These are phyloP conservation scores for Balamuthia mandrillaris DNA, from an alignment of 208 protist genomes.

Conservation along the genomic window DNA sequence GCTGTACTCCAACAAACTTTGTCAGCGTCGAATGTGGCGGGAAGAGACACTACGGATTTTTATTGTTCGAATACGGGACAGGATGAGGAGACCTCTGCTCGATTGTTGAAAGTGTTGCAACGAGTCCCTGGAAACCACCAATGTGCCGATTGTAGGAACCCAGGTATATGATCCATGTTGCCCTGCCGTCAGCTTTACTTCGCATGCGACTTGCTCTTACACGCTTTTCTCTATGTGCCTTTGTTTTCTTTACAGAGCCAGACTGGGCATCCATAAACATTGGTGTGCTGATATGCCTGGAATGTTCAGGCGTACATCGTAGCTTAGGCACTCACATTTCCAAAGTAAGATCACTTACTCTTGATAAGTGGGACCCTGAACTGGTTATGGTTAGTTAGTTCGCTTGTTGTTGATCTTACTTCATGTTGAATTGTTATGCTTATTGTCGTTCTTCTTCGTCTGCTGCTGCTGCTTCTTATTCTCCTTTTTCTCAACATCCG, in stretches of 20 bases:
- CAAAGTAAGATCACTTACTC: constrained; percentile 66
- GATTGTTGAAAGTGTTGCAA: background rate
- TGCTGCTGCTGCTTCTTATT: background rate
- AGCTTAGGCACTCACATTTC: constrained; percentile 63
- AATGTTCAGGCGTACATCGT: constrained; percentile 68
- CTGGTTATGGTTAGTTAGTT: background rate
- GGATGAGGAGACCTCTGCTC: too few relatives aligned
- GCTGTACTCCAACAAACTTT: too few relatives aligned
- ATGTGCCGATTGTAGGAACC: constrained; percentile 57
- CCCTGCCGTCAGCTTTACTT: background rate
- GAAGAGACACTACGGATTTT: too few relatives aligned
- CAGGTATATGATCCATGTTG: background rate
- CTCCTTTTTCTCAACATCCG: background rate
- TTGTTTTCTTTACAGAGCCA: constrained; percentile 19
- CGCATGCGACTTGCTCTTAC: background rate
- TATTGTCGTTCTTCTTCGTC: background rate
- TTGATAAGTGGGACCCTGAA: constrained; percentile 59
- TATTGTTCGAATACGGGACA: too few relatives aligned
- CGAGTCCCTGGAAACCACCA: constrained; percentile 38
- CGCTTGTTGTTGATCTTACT: background rate
- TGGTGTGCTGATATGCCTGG: constrained; percentile 72
- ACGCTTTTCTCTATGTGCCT: background rate
- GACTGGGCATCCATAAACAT: constrained; percentile 70
- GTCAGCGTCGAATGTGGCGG: too few relatives aligned
- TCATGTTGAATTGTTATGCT: background rate